These are phyloP conservation scores for Leptodermis oblonga DNA, from an alignment of 257 asterid genomes.

Conservation along the genomic window DNA sequence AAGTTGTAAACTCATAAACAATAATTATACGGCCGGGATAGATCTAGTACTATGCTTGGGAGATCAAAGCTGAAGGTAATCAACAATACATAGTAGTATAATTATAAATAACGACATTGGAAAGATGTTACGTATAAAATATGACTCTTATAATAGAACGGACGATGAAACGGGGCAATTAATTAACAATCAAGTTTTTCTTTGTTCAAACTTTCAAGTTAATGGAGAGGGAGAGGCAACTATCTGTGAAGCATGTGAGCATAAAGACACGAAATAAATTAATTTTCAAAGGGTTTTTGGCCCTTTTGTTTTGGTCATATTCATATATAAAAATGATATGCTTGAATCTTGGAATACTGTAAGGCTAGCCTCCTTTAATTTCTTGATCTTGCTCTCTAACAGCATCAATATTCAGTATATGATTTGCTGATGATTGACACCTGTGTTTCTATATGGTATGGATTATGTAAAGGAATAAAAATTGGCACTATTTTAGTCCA, in stretches of 20 bases:
- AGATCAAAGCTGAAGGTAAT: too few species aligned
- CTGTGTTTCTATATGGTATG: conserved; percentile 19
- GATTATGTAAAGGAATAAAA: conserved; percentile 15
- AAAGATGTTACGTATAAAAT: too few species aligned
- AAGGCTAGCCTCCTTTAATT: background rate
- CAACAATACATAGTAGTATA: too few species aligned
- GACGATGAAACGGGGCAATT: too few species aligned
- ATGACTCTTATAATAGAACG: too few species aligned
- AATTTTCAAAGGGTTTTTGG: background rate
- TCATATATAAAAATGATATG: too few species aligned
- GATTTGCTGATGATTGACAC: conserved; percentile 49
- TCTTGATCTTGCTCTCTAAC: conserved; percentile 22
- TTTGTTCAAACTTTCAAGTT: background rate
- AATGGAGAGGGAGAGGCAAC: background rate
- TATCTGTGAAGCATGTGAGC: background rate
- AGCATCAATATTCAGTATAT: conserved; percentile 17
- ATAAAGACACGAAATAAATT: background rate
- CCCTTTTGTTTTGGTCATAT: too few species aligned
- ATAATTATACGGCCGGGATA: too few species aligned
- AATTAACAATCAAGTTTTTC: too few species aligned
- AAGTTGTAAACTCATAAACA: too few species aligned
- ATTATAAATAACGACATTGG: too few species aligned
- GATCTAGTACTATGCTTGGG: too few species aligned
- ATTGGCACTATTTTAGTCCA: background rate
- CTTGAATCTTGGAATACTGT: conserved; percentile 16